phyloP scores from a whole-genome alignment of 768 basidiomycete genomes.

The Serendipita indica region DNA sequence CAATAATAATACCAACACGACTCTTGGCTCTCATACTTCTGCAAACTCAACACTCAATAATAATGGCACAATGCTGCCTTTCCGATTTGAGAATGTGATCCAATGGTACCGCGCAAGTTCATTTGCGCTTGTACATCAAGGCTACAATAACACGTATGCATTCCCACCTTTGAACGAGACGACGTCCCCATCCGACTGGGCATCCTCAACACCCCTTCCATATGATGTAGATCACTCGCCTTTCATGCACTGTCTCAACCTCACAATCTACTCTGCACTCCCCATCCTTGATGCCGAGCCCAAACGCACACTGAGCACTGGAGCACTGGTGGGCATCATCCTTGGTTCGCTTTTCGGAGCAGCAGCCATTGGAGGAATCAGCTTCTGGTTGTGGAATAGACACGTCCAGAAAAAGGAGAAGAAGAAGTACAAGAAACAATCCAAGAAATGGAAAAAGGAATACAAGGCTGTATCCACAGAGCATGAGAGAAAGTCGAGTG shows the following conservation, averaged over 20 bases:
- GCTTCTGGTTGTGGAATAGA: background rate
- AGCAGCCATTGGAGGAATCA: background rate
- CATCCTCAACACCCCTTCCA: background rate
- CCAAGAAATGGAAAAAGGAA: too few relatives aligned
- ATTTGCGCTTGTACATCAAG: conserved; percentile 10
- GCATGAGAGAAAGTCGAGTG: too few relatives aligned
- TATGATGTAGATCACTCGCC: conserved; percentile 20
- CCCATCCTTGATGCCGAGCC: conserved; percentile 36
- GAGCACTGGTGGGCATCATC: background rate
- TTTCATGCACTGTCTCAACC: conserved; percentile 44
- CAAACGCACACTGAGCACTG: background rate
- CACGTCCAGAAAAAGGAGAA: background rate
- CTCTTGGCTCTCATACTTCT: background rate
- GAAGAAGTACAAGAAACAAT: too few relatives aligned
- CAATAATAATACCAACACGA: background rate
- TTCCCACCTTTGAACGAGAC: background rate
- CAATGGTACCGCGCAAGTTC: conserved; percentile 13
- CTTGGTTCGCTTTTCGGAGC: background rate
- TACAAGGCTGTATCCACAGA: too few relatives aligned
- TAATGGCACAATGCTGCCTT: background rate
- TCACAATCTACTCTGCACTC: conserved; percentile 42
- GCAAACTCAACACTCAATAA: background rate
- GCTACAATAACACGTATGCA: conserved; percentile 13
- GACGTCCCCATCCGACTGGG: background rate
- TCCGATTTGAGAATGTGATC: conserved; percentile 9